These are phyloP conservation scores for Acanthamoeba healyi DNA, from an alignment of 208 protist genomes.

Conservation along the genomic window DNA sequence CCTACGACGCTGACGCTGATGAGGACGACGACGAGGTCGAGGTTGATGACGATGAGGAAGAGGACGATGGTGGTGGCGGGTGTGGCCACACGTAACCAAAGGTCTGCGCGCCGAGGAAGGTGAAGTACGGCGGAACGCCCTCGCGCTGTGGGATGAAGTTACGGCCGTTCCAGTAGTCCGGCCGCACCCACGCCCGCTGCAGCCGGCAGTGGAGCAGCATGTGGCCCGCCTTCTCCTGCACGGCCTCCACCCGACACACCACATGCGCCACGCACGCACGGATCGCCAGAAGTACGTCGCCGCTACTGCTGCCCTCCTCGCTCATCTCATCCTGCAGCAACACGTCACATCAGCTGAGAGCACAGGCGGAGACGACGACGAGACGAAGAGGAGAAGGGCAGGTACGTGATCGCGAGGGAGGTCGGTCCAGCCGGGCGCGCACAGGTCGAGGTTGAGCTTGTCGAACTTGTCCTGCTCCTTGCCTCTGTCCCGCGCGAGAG, in stretches of 20 bases:
- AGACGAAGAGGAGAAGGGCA: neutral
- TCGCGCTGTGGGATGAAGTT: slow-evolving; percentile 45
- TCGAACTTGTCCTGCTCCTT: slow-evolving; percentile 70
- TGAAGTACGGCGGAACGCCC: slow-evolving; percentile 71
- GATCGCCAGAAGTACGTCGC: neutral
- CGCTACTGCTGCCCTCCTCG: neutral
- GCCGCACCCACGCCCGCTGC: slow-evolving; percentile 18
- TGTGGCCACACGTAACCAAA: slow-evolving; percentile 47
- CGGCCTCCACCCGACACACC: neutral
- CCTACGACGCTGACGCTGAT: neutral
- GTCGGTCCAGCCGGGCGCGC: slow-evolving; percentile 48
- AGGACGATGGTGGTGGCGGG: neutral
- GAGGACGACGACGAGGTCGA: neutral
- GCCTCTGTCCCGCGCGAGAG: no score
- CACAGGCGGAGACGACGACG: neutral
- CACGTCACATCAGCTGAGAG: no score
- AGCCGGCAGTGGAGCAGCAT: slow-evolving; percentile 31
- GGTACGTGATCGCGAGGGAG: neutral
- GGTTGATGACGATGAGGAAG: neutral
- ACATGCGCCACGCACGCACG: slow-evolving; percentile 51
- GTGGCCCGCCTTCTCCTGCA: slow-evolving; percentile 61
- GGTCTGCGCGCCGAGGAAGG: slow-evolving; percentile 62
- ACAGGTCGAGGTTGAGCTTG: slow-evolving; percentile 50
- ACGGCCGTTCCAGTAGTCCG: slow-evolving; percentile 73
- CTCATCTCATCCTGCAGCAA: neutral